Base-by-base conservation (phyloP, 192 early-diverging fungal genomes). In the Radiomyces spectabilis region DNA sequence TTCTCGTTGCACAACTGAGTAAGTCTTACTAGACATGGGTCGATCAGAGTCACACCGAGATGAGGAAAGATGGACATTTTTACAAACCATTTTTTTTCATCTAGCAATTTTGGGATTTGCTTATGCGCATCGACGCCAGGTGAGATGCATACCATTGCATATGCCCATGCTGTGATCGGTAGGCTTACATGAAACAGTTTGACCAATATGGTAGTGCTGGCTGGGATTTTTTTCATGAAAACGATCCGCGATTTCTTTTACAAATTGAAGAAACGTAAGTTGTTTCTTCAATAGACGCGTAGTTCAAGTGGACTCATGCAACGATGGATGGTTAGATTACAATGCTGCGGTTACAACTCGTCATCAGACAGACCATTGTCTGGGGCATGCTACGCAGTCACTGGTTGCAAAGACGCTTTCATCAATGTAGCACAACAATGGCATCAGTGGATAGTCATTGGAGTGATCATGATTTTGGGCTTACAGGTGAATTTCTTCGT, bases 301-400 rank as follows among this genome's bases (percentile, higher is more conserved):
- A 45, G 5, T 12, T 13, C 21, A 10, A 1, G 2, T 10, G 4
- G 10, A 38, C 10, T 48, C 13, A 26, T 30, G 21, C 47, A 5
- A 0, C 9, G 1, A 45, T 35, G 16, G 13, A n/a, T n/a, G n/a
- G n/a, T 27, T 47, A 58, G 56, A 22, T 49, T 50, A 4, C 26
- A 58, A 10, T 58, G 56, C 25, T 58, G 56, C 22, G 56, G 56
- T 39, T 58, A 58, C 25, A 30, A 32, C 37, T 50, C 56, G 21
- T 10, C 26, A 29, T 8, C 7, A 0, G 56, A 58, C 50, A 12
- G 56, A 58, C 33, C 56, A 6, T 13, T 50, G 7, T 47, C 56
- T 5, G 33, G 12, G 3, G 35, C 29, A 12, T 58, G 56, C 35
- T 26, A 40, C 9, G 22, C 32, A 13, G 9, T 29, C 26, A 15